Base-by-base conservation (phyloP, 495 filamentous ascomycete genomes). In the Immersiella caudata region DNA sequence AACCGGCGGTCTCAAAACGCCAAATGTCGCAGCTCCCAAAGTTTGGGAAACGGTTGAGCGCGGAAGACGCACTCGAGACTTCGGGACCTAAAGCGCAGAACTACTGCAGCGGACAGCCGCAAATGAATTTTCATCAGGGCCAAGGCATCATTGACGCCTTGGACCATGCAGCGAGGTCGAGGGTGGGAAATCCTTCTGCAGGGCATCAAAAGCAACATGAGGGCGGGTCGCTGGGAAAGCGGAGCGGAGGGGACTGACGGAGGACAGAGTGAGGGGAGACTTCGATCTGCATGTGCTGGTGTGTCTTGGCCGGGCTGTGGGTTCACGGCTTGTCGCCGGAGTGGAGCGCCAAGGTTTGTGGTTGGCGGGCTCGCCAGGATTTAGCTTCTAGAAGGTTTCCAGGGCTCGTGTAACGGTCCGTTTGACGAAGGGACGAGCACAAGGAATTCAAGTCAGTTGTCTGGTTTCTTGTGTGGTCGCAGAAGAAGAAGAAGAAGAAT, bases 1-100 rank as follows among this genome's bases (percentile, higher is more conserved):
- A n/a, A 33, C 60, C 36, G 21, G 51, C 14, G 26, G 21, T 27
- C n/a, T 65, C 63, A 56, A 65, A 65, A 65, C 63, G 33, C 52
- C 26, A 65, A 57, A 18, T 65, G 63, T 65, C 52, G 51, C 51
- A 65, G 46, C 24, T 64, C 18, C 22, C n/a, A 14, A 52, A 49
- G 20, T n/a, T 55, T 46, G 52, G 46, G 62, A 33, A 22, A 46
- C 16, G 62, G 25, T 55, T 26, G 62, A 64, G 62, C 57, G 57
- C 29, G 25, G 52, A 55, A 24, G 25, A 11, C 7, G 52, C 52
- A 46, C 5, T 46, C 40, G 14, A 46, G 40, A 46, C 40, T 46
- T 46, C 12, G 33, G 11, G 40, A 12, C 11, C 40, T 2, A 5
- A 46, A 46, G 9, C 5, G 40, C 40, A 46, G 40, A 2, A 46